Evolutionary conservation across 2,329 filamentous ascomycete genomes (phyloP), one percentile per base, ranked within the genome.

Genomic region (Pseudogymnoascus sp.): DNA sequence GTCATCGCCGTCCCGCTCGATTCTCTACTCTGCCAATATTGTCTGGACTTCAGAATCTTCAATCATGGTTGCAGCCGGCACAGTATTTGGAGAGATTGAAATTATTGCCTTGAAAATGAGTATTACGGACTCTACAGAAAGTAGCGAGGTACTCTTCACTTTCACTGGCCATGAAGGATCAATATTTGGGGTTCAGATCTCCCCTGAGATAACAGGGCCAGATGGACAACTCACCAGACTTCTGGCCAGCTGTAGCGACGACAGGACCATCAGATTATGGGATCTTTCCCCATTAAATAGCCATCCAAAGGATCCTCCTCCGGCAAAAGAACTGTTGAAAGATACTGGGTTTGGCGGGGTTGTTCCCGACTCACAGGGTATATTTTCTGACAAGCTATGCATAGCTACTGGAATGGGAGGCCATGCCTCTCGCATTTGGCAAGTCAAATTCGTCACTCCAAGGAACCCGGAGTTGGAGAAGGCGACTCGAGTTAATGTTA

Each of bases 191-290:
- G 89, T 99, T 2, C 81, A 85, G 33, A 88, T 97, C 36, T 96
- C 91, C 0, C 76, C 81, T 1, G 70, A 75, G 66, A 72, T 87
- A 18, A 63, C 64, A 6, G 66, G 74, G 20, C 64, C 71, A 1
- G 71, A 75, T 12, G 76, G 75, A 0, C 70, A 69, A 6, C 71
- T 71, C 18, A 75, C 77, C 25, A 80, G 89, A 59, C 73, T 96
- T n/a, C 78, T 99, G 35, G 89, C 88, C 12, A 97, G 90, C 68
- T 99, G 94, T 71, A 97, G 93, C 69, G 94, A 99, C 70, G 94
- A 99, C 73, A 82, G 94, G 58, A 96, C 91, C 0, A 84, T 99
- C 20, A 82, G 90, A 12, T 75, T 97, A 1, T 97, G 94, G 93
- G 85, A 96, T 69, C 83, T 97, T 6, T 61, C 62, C 4, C 47